phyloP scores from a whole-genome alignment of 164 flowering plant genomes.

The Chimonanthus praecox region DNA sequence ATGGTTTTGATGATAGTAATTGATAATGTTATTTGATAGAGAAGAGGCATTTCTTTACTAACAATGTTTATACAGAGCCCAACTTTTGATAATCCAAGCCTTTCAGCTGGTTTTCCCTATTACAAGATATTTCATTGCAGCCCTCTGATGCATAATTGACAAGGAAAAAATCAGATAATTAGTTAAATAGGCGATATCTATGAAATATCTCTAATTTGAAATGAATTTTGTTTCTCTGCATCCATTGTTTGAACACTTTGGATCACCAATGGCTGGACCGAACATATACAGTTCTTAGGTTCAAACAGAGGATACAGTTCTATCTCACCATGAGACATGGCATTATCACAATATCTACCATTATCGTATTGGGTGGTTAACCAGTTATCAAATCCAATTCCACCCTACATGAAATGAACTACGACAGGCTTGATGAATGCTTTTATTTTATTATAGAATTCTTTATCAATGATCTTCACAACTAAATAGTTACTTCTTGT shows the following conservation, averaged over 20 bases:
- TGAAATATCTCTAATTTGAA: too few relatives aligned
- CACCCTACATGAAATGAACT: background rate
- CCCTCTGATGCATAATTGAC: background rate
- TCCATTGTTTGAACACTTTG: background rate
- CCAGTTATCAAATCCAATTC: background rate
- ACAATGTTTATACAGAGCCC: background rate
- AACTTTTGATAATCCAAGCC: background rate
- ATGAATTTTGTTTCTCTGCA: background rate
- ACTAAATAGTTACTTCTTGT: background rate
- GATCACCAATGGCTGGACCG: background rate
- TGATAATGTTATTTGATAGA: background rate
- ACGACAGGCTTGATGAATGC: background rate
- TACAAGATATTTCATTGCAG: background rate
- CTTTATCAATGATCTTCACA: too few relatives aligned
- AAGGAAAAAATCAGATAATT: background rate
- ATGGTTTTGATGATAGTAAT: background rate
- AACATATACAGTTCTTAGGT: background rate
- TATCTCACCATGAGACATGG: background rate
- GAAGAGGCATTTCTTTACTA: background rate
- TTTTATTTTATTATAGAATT: background rate
- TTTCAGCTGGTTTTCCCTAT: background rate
- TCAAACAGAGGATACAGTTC: background rate
- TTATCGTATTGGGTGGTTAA: background rate
- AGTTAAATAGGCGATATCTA: background rate
- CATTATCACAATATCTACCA: background rate